These are phyloP conservation scores for Dictyostelium purpureum DNA, from an alignment of 78 protist genomes.

Conservation along the genomic window DNA sequence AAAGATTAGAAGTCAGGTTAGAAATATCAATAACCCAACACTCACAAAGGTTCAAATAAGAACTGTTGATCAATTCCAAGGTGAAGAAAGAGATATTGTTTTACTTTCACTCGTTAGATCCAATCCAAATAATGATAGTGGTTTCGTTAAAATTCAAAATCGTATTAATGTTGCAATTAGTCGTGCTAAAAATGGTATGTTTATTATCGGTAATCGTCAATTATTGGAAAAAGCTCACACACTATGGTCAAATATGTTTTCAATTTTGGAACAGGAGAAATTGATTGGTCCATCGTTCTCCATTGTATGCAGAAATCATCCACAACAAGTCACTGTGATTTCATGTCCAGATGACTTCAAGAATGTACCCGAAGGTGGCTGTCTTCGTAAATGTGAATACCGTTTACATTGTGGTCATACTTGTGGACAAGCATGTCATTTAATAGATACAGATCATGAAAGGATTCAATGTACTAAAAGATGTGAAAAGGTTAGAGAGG, in stretches of 20 bases:
- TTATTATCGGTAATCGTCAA: slow-evolving; percentile 72
- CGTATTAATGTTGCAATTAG: slow-evolving; percentile 88
- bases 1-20: slow-evolving; percentile 19
- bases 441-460: slow-evolving; percentile 30
- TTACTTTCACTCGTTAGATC: slow-evolving; percentile 83
- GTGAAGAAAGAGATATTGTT: slow-evolving; percentile 88
- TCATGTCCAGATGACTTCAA: slow-evolving; percentile 24
- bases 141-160: slow-evolving; percentile 78
- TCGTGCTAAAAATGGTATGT: slow-evolving; percentile 88
- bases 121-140: slow-evolving; percentile 67
- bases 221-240: background rate
- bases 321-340: background rate
- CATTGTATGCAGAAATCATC: slow-evolving; percentile 40
- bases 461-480: background rate
- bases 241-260: slow-evolving; percentile 23
- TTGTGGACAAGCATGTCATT: slow-evolving; percentile 81
- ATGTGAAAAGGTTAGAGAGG: background rate
- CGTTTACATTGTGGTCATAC: slow-evolving; percentile 76
- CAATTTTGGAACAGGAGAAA: background rate
- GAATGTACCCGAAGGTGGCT: slow-evolving; percentile 83
- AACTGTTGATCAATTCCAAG: slow-evolving; percentile 93
- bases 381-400: slow-evolving; percentile 32
- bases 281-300: background rate
- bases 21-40: background rate
- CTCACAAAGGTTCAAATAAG: slow-evolving; percentile 47